Evolutionary conservation across 305 asterid species (phyloP), one percentile per base, ranked within the genome.

Genomic region (Fraxinus ornus): DNA sequence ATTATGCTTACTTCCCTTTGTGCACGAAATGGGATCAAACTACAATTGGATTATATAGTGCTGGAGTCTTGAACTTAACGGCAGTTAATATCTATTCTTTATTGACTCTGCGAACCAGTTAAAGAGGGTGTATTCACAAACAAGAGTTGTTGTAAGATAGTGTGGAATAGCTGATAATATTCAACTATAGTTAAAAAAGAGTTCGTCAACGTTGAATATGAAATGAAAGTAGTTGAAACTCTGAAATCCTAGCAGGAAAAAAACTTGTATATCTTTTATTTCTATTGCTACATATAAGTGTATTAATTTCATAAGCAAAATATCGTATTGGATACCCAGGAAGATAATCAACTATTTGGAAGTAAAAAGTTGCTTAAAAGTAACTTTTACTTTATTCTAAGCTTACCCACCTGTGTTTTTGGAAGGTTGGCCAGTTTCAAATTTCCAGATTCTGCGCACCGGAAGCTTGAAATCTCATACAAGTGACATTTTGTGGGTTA

Each of bases 401-500:
- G 57, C 57, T 47, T 47, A 47, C 57, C 57, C 57, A 3, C 57
- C 19, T 47, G 36, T 74, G 49, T 74, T 80, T 36, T 78, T 83
- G 84, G 76, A 32, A 36, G 78, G 21, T 72, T 47, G 66, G 78
- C 37, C 37, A 62, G 44, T 2, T 71, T 72, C 39, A 36, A 75
- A 70, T 75, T 24, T 26, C 24, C 15, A 60, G 28, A 52, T 10
- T 35, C 39, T 22, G 79, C 24, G 72, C 7, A 44, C 0, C 8
- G 32, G 64, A 77, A 36, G 21, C 74, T 49, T 19, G 68, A 10
- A 81, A 77, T 70, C 13, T 33, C 32, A 41, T 39, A 37, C 83
- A 57, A 74, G 55, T 86, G 85, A 60, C 85, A 83, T 84, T 64
- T 82, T 78, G 35, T 32, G 36, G 62, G 30, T 70, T 0, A 19